Percentiles rank a stretch among this genome's conserved stretches.
These are phyloP conservation scores for Papiliotrema fonsecae DNA, from an alignment of 1,284 basidiomycete genomes.

Conservation along the genomic window DNA sequence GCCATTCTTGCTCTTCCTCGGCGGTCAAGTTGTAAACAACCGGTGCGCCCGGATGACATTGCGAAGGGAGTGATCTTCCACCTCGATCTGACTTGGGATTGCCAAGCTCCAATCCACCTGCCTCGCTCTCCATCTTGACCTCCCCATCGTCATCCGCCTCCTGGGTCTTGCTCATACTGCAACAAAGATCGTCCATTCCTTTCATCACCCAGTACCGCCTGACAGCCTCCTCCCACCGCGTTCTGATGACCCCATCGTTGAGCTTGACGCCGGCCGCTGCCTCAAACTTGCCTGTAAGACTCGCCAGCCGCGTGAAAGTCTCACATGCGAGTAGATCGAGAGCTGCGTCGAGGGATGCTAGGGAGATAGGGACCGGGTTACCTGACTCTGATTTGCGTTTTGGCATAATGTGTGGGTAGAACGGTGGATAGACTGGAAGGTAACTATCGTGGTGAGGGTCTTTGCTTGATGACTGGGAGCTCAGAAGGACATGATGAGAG, in stretches of 20 bases:
- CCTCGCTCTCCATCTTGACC: conserved; percentile 7
- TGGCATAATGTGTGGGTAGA: conserved; percentile 14
- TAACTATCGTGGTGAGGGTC: too few species aligned
- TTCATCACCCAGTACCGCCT: conserved; percentile 43
- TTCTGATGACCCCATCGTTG: conserved; percentile 32
- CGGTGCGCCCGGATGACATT: conserved; percentile 29
- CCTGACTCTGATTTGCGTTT: conserved; percentile 14
- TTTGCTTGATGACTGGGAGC: too few species aligned
- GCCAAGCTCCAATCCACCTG: conserved; percentile 3
- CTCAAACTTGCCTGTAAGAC: conserved; percentile 35
- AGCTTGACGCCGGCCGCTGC: conserved; percentile 34
- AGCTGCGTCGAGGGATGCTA: conserved; percentile 40
- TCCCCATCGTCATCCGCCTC: conserved; percentile 19
- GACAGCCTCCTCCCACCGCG: conserved; percentile 42
- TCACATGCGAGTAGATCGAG: conserved; percentile 42
- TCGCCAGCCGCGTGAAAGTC: conserved; percentile 33
- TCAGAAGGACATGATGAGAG: too few species aligned
- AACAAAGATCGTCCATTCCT: conserved; percentile 39
- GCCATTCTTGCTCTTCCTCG: conserved; percentile 36
- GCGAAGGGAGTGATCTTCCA: conserved; percentile 19
- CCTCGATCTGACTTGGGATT: neutral
- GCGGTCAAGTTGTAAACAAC: conserved; percentile 18
- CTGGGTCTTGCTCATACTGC: conserved; percentile 26
- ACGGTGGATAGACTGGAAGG: too few species aligned
- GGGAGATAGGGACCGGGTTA: conserved; percentile 9